phyloP scores from a whole-genome alignment of 805 yeast species.

The Saccharomycopsis sp. region DNA sequence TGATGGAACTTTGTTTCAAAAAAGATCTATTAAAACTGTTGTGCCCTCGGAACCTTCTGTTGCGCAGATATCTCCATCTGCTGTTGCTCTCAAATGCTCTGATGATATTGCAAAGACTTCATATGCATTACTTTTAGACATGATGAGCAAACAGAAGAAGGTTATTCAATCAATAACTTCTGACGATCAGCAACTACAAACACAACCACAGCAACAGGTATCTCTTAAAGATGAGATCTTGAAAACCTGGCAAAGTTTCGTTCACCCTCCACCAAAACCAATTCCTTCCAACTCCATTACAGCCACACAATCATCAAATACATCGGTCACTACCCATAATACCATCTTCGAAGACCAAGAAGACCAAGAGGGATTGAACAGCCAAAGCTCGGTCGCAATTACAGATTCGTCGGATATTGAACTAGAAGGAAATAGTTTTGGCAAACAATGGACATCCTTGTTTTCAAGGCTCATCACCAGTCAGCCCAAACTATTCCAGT shows the following conservation, averaged over 20 bases:
- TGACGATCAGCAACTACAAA: neutral
- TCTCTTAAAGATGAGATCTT: neutral
- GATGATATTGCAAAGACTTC: constrained; percentile 13
- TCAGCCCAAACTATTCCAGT: neutral
- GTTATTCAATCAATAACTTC: neutral
- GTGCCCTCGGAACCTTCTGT: constrained; percentile 4
- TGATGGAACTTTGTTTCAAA: neutral
- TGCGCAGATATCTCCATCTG: constrained; percentile 14
- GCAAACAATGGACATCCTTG: neutral
- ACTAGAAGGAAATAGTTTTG: neutral
- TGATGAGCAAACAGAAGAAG: constrained; percentile 15
- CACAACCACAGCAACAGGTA: neutral
- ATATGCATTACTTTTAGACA: constrained; percentile 16
- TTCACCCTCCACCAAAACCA: neutral
- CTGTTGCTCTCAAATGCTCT: constrained; percentile 3
- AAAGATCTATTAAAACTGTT: neutral
- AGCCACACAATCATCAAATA: neutral
- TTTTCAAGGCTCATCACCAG: neutral
- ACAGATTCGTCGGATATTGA: neutral
- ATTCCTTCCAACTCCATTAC: neutral
- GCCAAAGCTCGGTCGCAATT: neutral
- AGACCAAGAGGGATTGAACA: neutral
- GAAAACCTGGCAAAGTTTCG: neutral
- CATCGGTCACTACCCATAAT: neutral
- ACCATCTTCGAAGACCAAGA: neutral